Evolutionary conservation across 176 grass and related monocot genomes (phyloP).

Genomic region (Calamus simplicifolius): DNA sequence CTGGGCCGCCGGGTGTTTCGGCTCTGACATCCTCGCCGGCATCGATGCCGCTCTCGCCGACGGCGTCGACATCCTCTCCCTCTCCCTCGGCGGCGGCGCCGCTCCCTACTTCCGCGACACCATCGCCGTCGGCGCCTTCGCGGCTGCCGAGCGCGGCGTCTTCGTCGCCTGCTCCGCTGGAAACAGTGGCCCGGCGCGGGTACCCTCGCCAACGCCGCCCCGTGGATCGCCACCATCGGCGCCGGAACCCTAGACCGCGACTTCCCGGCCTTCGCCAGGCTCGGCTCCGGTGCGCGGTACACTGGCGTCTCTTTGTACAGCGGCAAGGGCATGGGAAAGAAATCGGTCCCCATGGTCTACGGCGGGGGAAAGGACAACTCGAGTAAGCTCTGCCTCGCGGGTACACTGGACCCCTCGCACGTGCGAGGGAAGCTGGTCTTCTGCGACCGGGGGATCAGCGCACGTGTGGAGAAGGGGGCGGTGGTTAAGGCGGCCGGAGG

Average conservation of each 20-base stretch:
- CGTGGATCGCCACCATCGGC: constrained; percentile 83
- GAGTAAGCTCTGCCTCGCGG: constrained; percentile 75
- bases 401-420: constrained; percentile 50
- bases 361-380: constrained; percentile 51
- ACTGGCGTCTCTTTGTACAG: constrained; percentile 76
- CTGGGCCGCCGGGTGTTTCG: constrained; percentile 73
- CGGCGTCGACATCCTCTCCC: constrained; percentile 72
- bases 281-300: constrained; percentile 37
- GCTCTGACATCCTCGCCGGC: constrained; percentile 85
- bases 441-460: constrained; percentile 85
- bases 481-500: constrained; percentile 71
- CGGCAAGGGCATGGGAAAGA: constrained; percentile 24
- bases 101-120: constrained; percentile 84
- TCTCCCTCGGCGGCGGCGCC: constrained; percentile 80
- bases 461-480: constrained; percentile 86
- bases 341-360: constrained; percentile 62
- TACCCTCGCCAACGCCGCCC: constrained; percentile 78
- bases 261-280: constrained; percentile 51
- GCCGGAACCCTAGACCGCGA: constrained; percentile 80
- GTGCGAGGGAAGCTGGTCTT: constrained; percentile 78
- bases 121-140: constrained; percentile 74
- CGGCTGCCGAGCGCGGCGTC: constrained; percentile 56
- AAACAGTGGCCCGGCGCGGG: constrained; percentile 54
- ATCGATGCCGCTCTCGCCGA: constrained; percentile 74
- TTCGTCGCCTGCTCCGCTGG: constrained; percentile 95